These are phyloP conservation scores for Magnusiomyces paraingens DNA, from an alignment of 1,139 yeast species.

Conservation along the genomic window DNA sequence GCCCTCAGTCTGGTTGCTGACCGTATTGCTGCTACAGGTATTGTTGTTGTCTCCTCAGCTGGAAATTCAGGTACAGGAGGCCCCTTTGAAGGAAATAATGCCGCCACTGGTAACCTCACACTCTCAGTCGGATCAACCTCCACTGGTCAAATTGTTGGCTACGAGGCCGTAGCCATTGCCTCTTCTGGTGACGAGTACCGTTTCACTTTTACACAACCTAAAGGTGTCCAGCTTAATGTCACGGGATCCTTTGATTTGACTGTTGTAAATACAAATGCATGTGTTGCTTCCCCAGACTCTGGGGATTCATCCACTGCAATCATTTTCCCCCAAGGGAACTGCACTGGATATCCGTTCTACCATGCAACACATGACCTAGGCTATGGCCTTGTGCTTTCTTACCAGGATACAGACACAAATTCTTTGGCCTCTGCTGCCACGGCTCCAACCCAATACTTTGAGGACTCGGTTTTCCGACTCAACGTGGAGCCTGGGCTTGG, in stretches of 20 bases:
- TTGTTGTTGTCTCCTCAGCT: constrained; percentile 21
- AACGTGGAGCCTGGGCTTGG: constrained; percentile 11
- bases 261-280: constrained; percentile 3
- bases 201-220: constrained; percentile 8
- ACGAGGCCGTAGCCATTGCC: background rate
- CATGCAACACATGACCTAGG: constrained; percentile 10
- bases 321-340: constrained; percentile 5
- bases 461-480: constrained; percentile 8
- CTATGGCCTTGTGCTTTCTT: constrained; percentile 8
- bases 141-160: constrained; percentile 10
- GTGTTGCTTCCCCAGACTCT: constrained; percentile 1
- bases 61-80: constrained; percentile 17
- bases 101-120: constrained; percentile 15
- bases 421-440: background rate
- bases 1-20: constrained; percentile 16
- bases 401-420: background rate
- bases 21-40: constrained; percentile 16
- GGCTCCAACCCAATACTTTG: constrained; percentile 2
- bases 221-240: constrained; percentile 6
- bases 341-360: constrained; percentile 10
- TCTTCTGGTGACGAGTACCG: constrained; percentile 3
- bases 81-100: constrained; percentile 10
- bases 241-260: constrained; percentile 2
- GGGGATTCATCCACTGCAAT: background rate
- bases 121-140: constrained; percentile 13